Evolutionary conservation across 2,329 filamentous ascomycete species (phyloP).

Genomic region (Madurella mycetomatis): DNA sequence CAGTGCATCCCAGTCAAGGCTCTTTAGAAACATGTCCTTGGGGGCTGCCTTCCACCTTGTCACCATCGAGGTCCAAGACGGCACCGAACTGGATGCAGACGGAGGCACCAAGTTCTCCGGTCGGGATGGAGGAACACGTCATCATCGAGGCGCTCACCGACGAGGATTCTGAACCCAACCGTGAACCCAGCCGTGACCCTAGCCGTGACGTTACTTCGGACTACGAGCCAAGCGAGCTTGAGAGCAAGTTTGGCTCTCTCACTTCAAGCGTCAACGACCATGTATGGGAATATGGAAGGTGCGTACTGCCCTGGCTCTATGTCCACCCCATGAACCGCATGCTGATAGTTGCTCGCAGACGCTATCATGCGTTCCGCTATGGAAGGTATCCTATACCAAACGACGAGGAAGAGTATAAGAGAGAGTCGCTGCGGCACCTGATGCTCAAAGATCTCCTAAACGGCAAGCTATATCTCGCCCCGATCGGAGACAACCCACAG

Average conservation of each 20-base stretch:
- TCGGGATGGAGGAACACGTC: conserved; percentile 23
- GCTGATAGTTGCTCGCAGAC: conserved; percentile 29
- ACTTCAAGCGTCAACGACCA: conserved; percentile 26
- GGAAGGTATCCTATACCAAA: conserved; percentile 50
- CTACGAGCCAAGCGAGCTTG: conserved; percentile 24
- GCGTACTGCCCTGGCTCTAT: neutral
- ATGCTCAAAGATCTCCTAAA: conserved; percentile 45
- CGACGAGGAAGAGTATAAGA: conserved; percentile 46
- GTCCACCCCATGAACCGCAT: neutral
- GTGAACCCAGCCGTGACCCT: conserved; percentile 13
- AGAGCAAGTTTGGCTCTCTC: conserved; percentile 26
- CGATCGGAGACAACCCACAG: conserved; percentile 42
- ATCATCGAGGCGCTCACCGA: conserved; percentile 20
- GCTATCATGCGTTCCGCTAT: conserved; percentile 46
- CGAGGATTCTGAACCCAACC: conserved; percentile 10
- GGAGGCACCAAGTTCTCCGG: neutral
- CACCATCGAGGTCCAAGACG: neutral
- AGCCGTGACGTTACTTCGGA: conserved; percentile 24
- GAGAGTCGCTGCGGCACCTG: conserved; percentile 46
- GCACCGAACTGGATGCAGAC: conserved; percentile 11
- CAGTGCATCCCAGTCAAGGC: neutral
- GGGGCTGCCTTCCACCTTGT: neutral
- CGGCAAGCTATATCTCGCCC: conserved; percentile 40
- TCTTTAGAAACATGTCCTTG: neutral
- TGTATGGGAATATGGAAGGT: conserved; percentile 30